Conservation (phyloP, 495 filamentous ascomycete genomes). For the Xylaria scruposa region DNA sequence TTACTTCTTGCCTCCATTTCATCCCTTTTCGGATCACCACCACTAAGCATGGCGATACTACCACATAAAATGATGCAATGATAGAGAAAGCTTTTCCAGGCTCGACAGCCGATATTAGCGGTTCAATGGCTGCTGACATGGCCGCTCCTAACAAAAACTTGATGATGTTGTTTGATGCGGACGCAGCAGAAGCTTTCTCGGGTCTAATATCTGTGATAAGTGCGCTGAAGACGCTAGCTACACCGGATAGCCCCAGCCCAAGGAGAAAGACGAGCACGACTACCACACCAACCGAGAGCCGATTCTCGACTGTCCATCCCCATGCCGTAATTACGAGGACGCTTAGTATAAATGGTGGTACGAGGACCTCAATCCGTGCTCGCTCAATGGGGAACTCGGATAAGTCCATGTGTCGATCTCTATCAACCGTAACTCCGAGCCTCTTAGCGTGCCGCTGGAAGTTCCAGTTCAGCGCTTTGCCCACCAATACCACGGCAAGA, state of each 20-base stretch:
- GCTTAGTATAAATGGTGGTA: slow-evolving; percentile 54
- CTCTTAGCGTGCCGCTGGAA: slow-evolving; percentile 53
- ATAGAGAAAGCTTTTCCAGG: slow-evolving; percentile 76
- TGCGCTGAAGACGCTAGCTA: slow-evolving; percentile 60
- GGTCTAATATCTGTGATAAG: slow-evolving; percentile 50
- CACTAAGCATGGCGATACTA: slow-evolving; percentile 56
- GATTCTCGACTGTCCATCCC: slow-evolving; percentile 57
- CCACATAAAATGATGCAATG: slow-evolving; percentile 59
- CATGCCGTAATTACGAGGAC: slow-evolving; percentile 53
- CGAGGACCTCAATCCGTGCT: slow-evolving; percentile 63
- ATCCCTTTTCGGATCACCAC: slow-evolving; percentile 31
- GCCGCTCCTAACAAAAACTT: slow-evolving; percentile 69
- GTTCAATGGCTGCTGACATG: slow-evolving; percentile 67
- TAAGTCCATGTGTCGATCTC: slow-evolving; percentile 59
- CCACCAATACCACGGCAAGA: slow-evolving; percentile 61
- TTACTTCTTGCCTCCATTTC: slow-evolving; percentile 35
- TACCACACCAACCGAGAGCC: slow-evolving; percentile 50
- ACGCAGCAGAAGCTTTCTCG: slow-evolving; percentile 61
- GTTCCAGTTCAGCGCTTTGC: slow-evolving; percentile 60
- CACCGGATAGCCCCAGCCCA: slow-evolving; percentile 61
- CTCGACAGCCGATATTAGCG: slow-evolving; percentile 67
- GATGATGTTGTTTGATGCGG: slow-evolving; percentile 70
- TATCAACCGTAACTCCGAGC: slow-evolving; percentile 51
- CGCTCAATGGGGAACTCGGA: slow-evolving; percentile 66
- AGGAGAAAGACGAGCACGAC: slow-evolving; percentile 66